Evolutionary conservation across 106 monocot genomes (phyloP), one percentile per base, ranked within the genome.

Genomic region (Cymbidium sinense): DNA sequence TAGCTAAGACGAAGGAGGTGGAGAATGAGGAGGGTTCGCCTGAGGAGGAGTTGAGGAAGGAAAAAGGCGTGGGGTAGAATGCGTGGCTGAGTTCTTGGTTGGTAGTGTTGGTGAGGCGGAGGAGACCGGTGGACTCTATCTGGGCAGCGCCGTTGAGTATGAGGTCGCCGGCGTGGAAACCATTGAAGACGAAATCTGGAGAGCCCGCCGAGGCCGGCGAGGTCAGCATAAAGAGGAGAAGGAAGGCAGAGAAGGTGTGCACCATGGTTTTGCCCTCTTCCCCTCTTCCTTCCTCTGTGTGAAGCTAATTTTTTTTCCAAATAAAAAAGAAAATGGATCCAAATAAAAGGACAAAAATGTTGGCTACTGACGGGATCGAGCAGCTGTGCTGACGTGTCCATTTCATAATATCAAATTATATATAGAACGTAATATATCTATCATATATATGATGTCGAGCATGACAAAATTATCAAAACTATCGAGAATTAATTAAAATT

Each of bases 1-100:
- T 86, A 1, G 54, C 79, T 29, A 86, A 83, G 62, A 86, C 77
- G 77, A 82, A 77, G 28, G 54, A 43, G 43, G 81, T 81, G 62
- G 81, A 74, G 78, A 85, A 85, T 77, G 85, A 85, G 70, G 50
- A 36, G 20, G 51, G 17, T 4, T 76, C 9, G 35, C 70, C 76
- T 19, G 31, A 35, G 34, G 71, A 50, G 19, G 69, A 28, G 20
- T 52, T 77, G 8, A 19, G 19, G 44, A 80, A 77, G 36, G 12
- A 70, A 28, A 85, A 21, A 8, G 81, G 77, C 6, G 19, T 4
- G 5, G 85, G 81, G 73, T 27, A 81, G 77, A 85, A 85, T 64
- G 73, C 81, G 34, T 83, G 80, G 19, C 79, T 28, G 27, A 11
- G 9, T n/a, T 17, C 52, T 5, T 73, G 47, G 64, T 73, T 58